Evolutionary conservation across 2,329 filamentous ascomycete species (phyloP), one percentile per base, ranked within the genome.

Genomic region (Phoma herbarum): DNA sequence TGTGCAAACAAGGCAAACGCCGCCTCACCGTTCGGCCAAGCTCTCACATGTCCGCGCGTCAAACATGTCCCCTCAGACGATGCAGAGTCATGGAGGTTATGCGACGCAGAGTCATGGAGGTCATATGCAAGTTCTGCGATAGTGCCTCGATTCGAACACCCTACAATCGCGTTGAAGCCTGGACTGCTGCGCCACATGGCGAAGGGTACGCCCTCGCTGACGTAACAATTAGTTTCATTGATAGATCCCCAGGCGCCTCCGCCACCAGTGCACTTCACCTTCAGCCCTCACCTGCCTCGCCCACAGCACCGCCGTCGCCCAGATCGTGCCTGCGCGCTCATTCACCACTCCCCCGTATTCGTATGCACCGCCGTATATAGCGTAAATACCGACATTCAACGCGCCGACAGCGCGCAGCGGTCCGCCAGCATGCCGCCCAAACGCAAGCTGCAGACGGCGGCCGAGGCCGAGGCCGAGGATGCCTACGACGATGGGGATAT

Each of bases 401-500:
- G 77, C 79, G 37, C 54, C 46, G 37, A 18, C 33, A 14, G 47
- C 29, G 49, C 47, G 51, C 44, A 49, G 35, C 42, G 31, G 23
- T 20, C 31, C 55, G 43, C 54, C 63, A 65, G 53, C 18, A 81
- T 80, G 78, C 74, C 80, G 37, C 74, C 78, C n/a, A 82, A 82
- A 67, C 81, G 80, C 50, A 82, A 82, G 68, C 49, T 56, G 42
- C 65, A 65, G 59, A 66, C 65, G n/a, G 69, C 74, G 57, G 69
- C 66, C 52, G 66, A 70, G 48, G 67, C 62, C 26, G 71, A 71
- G 52, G 79, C 75, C 57, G 80, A 83, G 57, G 86, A 84, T 74
- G 85, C 87, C 64, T 88, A 55, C n/a, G 52, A 84, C 72, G 84
- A 83, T 43, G 69, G 68, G 23, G 81, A 80, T 14, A 83, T 82